Evolutionary conservation across 169 alveolate genomes (phyloP).

Genomic region (Plasmodium knowlesi): DNA sequence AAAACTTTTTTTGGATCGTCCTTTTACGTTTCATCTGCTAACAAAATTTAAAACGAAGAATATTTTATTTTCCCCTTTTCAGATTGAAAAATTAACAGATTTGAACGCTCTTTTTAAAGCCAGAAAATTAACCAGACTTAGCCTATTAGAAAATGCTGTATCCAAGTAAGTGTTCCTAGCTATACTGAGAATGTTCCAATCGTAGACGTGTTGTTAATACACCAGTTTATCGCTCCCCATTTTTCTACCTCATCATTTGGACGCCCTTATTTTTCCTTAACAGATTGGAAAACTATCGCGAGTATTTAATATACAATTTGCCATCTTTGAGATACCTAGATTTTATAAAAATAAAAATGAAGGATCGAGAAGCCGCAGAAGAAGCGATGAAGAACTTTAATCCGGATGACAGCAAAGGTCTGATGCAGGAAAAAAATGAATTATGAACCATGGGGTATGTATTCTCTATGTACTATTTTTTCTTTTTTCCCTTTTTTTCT

Average conservation of each 20-base stretch:
- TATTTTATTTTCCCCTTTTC: not conserved
- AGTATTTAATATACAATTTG: slow-evolving; percentile 77
- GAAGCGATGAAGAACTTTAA: slow-evolving; percentile 48
- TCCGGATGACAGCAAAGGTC: slow-evolving; percentile 7
- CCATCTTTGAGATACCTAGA: slow-evolving; percentile 85
- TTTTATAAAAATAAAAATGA: slow-evolving; percentile 79
- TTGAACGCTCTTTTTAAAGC: slow-evolving; percentile 80
- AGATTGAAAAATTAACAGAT: slow-evolving; percentile 78
- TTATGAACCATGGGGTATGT: not conserved
- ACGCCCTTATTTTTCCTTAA: not conserved
- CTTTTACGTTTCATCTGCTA: not conserved
- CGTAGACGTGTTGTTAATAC: not conserved
- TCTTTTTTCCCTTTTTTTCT: not conserved
- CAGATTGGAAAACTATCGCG: slow-evolving; percentile 81
- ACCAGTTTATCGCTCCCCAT: not conserved
- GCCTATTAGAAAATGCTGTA: slow-evolving; percentile 65
- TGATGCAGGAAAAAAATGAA: not conserved
- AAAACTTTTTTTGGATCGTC: not conserved
- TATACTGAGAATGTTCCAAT: not conserved
- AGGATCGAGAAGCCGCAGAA: slow-evolving; percentile 80
- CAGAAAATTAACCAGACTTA: slow-evolving; percentile 58
- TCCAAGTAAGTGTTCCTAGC: slow-evolving; percentile 13
- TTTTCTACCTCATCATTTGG: not conserved
- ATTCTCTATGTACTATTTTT: not conserved
- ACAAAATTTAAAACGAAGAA: not conserved